Conservation (phyloP, 2,329 filamentous ascomycete species). For the Colletotrichum sublineola region DNA sequence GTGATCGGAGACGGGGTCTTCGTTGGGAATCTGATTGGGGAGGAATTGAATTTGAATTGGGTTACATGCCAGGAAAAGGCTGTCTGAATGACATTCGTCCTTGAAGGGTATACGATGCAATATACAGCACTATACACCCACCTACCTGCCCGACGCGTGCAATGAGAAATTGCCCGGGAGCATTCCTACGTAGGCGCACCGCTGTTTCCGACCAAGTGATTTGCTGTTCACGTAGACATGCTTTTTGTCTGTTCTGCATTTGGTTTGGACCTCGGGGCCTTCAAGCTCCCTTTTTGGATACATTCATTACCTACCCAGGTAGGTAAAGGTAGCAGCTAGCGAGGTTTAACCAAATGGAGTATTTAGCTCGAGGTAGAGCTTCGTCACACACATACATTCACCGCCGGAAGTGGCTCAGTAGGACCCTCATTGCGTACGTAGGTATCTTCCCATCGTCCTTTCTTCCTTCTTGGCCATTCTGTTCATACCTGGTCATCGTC, state of each 20-base stretch:
- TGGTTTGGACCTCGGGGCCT: neutral
- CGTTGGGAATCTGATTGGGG: neutral
- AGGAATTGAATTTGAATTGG: neutral
- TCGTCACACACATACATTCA: too few species aligned
- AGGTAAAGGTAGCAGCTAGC: too few species aligned
- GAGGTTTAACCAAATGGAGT: too few species aligned
- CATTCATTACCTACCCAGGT: too few species aligned
- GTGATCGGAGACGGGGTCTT: neutral
- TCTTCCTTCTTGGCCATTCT: neutral
- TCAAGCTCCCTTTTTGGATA: neutral
- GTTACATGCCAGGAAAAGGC: neutral
- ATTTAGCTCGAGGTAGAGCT: too few species aligned
- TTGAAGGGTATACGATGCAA: too few species aligned
- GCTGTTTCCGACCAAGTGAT: slow-evolving; percentile 10
- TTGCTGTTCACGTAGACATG: neutral
- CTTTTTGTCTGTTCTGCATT: neutral
- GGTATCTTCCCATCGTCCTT: too few species aligned
- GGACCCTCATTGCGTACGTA: neutral
- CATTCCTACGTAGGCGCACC: neutral
- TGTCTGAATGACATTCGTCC: neutral
- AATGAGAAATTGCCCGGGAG: neutral
- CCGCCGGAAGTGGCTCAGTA: neutral
- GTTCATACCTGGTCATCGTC: neutral
- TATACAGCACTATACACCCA: too few species aligned
- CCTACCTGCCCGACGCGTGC: too few species aligned